Percentiles rank a stretch among this genome's conserved stretches.
phyloP scores from a whole-genome alignment of 2,329 filamentous ascomycete species.

The Akanthomyces uredinophilus region DNA sequence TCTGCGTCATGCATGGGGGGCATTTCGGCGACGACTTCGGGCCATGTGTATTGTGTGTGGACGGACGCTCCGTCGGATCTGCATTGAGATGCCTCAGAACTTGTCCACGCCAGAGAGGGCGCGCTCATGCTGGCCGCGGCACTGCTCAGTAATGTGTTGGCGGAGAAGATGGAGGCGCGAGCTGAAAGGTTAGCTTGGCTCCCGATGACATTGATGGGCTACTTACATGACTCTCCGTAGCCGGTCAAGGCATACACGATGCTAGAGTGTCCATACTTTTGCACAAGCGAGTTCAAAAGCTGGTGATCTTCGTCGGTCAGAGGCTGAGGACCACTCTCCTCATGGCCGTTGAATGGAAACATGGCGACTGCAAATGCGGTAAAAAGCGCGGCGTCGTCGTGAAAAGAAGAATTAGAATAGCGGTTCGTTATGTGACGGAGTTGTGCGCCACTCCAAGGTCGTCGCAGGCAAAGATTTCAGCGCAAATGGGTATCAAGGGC shows the following conservation, averaged over 20 bases:
- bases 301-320: conserved; percentile 36
- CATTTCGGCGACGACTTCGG: conserved; percentile 29
- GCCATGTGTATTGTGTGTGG: conserved; percentile 35
- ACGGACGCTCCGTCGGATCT: conserved; percentile 36
- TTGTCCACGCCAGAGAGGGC: conserved; percentile 38
- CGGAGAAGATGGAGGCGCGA: conserved; percentile 36
- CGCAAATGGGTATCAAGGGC: neutral
- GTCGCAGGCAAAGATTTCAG: neutral
- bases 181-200: conserved; percentile 22
- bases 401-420: neutral
- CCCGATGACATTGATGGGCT: neutral
- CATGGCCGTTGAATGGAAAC: conserved; percentile 31
- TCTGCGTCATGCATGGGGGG: conserved; percentile 32
- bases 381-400: neutral
- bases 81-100: conserved; percentile 35
- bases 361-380: conserved; percentile 21
- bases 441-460: neutral
- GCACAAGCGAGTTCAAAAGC: conserved; percentile 31
- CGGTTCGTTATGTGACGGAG: neutral
- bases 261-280: conserved; percentile 34
- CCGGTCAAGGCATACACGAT: conserved; percentile 33
- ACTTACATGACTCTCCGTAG: conserved; percentile 34
- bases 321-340: conserved; percentile 32
- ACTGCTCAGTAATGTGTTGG: conserved; percentile 36
- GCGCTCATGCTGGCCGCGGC: conserved; percentile 26